Evolutionary conservation across 495 filamentous ascomycete species (phyloP).

Genomic region (Aspergillus sparsus): DNA sequence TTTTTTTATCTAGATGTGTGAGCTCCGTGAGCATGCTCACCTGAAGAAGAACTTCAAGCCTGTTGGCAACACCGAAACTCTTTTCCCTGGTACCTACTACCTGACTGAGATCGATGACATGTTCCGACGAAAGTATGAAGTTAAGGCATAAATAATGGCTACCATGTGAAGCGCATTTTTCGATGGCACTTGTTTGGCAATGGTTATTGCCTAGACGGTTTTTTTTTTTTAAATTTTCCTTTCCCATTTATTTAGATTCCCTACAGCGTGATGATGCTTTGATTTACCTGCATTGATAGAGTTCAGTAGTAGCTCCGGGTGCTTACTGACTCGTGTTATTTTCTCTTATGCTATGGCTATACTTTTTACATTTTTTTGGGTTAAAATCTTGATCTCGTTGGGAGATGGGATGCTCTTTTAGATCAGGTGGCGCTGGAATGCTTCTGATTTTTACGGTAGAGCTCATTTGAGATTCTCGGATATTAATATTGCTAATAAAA

Average conservation of each 20-base stretch:
- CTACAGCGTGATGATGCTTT: slow-evolving; percentile 35
- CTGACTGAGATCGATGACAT: slow-evolving; percentile 87
- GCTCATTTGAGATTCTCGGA: slow-evolving; percentile 3
- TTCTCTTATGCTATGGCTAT: slow-evolving; percentile 13
- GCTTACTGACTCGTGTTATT: slow-evolving; percentile 14
- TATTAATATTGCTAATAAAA: slow-evolving; percentile 23
- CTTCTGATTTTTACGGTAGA: slow-evolving; percentile 17
- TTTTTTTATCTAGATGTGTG: slow-evolving; percentile 70
- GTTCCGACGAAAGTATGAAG: slow-evolving; percentile 85
- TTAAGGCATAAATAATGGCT: slow-evolving; percentile 70
- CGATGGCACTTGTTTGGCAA: slow-evolving; percentile 34
- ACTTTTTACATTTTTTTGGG: slow-evolving; percentile 11
- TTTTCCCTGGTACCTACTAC: slow-evolving; percentile 85
- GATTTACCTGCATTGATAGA: slow-evolving; percentile 32
- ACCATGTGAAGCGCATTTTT: slow-evolving; percentile 20
- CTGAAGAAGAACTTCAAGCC: slow-evolving; percentile 89
- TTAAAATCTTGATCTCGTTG: slow-evolving; percentile 1
- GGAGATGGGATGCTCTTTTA: slow-evolving; percentile 17
- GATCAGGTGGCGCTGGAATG: slow-evolving; percentile 27
- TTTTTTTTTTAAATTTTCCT: neutral
- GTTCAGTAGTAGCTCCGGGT: slow-evolving; percentile 25
- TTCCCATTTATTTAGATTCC: slow-evolving; percentile 35
- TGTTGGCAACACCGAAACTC: slow-evolving; percentile 69
- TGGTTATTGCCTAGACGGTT: slow-evolving; percentile 42
- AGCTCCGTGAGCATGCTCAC: slow-evolving; percentile 90